These are phyloP conservation scores for Yarrowia phangngaensis DNA, from an alignment of 805 yeast genomes.

Conservation along the genomic window DNA sequence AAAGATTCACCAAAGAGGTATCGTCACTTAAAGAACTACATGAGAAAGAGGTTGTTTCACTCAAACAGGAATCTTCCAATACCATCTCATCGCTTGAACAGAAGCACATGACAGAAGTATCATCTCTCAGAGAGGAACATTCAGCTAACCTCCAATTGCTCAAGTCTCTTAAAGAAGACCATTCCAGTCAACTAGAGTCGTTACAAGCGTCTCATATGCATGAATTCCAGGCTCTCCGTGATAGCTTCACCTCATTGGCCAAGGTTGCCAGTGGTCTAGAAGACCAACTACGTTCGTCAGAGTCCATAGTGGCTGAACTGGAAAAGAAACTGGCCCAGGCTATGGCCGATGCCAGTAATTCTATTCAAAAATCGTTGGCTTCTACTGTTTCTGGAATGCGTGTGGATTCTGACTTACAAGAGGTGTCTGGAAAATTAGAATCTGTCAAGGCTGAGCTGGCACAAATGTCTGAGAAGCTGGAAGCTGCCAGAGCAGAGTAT, in stretches of 20 bases:
- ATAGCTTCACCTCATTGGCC: not conserved
- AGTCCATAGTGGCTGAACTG: not conserved
- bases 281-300: not conserved
- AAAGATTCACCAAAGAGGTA: no score
- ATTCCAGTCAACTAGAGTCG: not conserved
- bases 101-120: no score
- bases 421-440: no score
- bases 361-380: not conserved
- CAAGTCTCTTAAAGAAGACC: constrained; percentile 2
- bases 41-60: no score
- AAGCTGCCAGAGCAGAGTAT: constrained; percentile 1
- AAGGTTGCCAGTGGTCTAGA: not conserved
- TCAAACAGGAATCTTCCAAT: no score
- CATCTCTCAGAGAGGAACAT: no score
- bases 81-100: no score
- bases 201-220: not conserved
- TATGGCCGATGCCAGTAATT: not conserved
- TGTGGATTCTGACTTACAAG: no score
- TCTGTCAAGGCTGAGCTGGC: constrained; percentile 5
- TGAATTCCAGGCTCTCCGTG: constrained; percentile 8
- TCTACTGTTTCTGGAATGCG: constrained; percentile 3
- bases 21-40: no score
- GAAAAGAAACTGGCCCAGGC: constrained; percentile 2
- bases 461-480: not conserved
- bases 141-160: not conserved